Percentiles rank a stretch among this genome's conserved stretches.
Conservation (phyloP, 805 yeast genomes). For the Monosporozyma servazzii region DNA sequence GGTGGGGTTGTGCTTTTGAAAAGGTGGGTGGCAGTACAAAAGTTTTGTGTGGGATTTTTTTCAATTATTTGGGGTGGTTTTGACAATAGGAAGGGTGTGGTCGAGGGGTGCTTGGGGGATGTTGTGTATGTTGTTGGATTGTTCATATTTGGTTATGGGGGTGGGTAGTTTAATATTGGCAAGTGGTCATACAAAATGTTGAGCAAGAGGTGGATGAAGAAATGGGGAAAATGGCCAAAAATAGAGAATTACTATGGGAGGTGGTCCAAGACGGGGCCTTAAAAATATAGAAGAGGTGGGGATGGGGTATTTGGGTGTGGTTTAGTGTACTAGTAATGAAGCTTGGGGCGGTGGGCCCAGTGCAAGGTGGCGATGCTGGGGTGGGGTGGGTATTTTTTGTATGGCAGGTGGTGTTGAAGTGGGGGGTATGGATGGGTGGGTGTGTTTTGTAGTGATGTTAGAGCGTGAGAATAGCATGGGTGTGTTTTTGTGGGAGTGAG, state of each 20-base stretch:
- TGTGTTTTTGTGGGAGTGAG: background rate
- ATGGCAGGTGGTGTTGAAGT: background rate
- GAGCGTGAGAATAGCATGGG: background rate
- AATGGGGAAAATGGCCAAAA: background rate
- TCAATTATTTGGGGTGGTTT: background rate
- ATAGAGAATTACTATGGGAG: background rate
- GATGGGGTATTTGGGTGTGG: background rate
- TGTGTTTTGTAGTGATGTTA: background rate
- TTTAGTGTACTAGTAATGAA: background rate
- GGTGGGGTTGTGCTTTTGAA: background rate
- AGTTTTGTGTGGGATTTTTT: background rate
- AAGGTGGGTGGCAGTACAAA: background rate
- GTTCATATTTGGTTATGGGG: background rate
- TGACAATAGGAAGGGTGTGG: background rate
- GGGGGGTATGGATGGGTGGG: background rate
- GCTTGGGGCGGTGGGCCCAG: background rate
- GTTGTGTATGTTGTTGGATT: background rate
- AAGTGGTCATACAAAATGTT: background rate
- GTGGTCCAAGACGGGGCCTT: background rate
- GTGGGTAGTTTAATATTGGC: background rate
- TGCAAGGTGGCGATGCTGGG: background rate
- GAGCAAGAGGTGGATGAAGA: background rate
- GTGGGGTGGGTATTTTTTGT: background rate
- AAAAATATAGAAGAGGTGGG: background rate
- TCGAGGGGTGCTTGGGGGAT: background rate